Evolutionary conservation across 805 yeast genomes (phyloP).

Genomic region (Kazachstania kunashirensis): DNA sequence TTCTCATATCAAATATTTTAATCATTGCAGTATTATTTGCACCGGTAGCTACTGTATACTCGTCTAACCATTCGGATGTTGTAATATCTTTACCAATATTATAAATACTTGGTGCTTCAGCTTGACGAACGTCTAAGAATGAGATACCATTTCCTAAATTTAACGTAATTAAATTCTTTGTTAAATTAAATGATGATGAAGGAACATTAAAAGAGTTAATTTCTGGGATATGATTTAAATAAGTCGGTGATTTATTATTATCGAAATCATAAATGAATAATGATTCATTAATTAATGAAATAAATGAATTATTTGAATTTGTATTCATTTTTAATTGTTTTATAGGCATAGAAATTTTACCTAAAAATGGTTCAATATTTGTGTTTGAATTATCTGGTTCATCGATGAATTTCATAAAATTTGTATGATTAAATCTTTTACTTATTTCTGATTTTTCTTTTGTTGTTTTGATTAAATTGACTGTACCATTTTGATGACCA

Average conservation of each 20-base stretch:
- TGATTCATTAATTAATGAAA: slow-evolving; percentile 58
- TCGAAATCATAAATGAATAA: slow-evolving; percentile 69
- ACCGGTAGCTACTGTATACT: neutral
- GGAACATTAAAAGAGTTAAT: slow-evolving; percentile 17
- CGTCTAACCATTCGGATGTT: neutral
- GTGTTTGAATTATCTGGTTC: neutral
- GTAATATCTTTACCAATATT: neutral
- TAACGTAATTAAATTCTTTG: slow-evolving; percentile 6
- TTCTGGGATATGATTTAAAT: slow-evolving; percentile 17
- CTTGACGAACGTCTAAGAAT: neutral
- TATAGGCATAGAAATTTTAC: slow-evolving; percentile 7
- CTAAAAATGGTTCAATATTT: neutral
- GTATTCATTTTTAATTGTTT: slow-evolving; percentile 14
- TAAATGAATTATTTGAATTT: slow-evolving; percentile 30
- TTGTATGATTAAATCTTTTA: slow-evolving; percentile 69
- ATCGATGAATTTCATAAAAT: slow-evolving; percentile 36
- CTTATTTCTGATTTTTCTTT: slow-evolving; percentile 57
- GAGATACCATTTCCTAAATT: neutral
- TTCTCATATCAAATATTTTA: slow-evolving; percentile 1
- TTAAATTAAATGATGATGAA: slow-evolving; percentile 3
- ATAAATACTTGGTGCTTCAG: neutral
- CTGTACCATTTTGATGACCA: slow-evolving; percentile 70
- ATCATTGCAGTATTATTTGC: neutral
- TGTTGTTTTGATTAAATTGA: slow-evolving; percentile 54
- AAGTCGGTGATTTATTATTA: slow-evolving; percentile 31